Base-by-base conservation (phyloP, 495 filamentous ascomycete genomes). In the Lepraria neglecta region DNA sequence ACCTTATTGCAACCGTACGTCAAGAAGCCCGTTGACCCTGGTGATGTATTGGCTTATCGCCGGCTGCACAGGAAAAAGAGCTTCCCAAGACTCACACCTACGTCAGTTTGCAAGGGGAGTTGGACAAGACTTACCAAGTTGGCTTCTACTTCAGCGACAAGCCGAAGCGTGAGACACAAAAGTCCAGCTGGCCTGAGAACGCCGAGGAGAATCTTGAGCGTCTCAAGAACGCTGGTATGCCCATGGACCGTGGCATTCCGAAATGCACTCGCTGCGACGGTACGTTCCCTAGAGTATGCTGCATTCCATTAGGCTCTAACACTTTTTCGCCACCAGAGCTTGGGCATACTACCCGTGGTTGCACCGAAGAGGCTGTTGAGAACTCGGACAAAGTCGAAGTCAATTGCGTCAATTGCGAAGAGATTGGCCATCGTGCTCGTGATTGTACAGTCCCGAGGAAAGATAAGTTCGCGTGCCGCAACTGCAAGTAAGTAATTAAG, bases 21-120 rank as follows among this genome's bases (percentile, higher is more conserved):
- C 47, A 27, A 21, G n/a, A 19, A 10, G 17, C 17, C 17, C 21
- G 12, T 7, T 4, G 19, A 33, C 0, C 3, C 19, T 54, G 2
- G 9, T 10, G 12, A n/a, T 1, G 11, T 35, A 24, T 33, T 35
- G 3, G 31, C 51, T 54, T 5, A 54, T n/a, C 17, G n/a, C 2
- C 19, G 3, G 15, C 9, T 38, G 10, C 31, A 35, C 35, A 89
- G 81, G 79, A 86, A 61, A 76, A 79, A 14, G 76, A 83, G 42
- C 61, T 86, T 7, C 70, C 77, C 0, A 67, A 77, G 17, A 85
- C 84, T 5, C 79, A 87, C 64, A 92, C 84, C 59, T 82, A 88
- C 62, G 89, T 97, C 73, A 84, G 94, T 62, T 79, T 96, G 10
- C 87, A 96, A 64, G 94, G 94, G 24, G 85, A 90, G 59, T 69